Base-by-base conservation (phyloP, 768 basidiomycete species). In the Psilocybe cyanescens region DNA sequence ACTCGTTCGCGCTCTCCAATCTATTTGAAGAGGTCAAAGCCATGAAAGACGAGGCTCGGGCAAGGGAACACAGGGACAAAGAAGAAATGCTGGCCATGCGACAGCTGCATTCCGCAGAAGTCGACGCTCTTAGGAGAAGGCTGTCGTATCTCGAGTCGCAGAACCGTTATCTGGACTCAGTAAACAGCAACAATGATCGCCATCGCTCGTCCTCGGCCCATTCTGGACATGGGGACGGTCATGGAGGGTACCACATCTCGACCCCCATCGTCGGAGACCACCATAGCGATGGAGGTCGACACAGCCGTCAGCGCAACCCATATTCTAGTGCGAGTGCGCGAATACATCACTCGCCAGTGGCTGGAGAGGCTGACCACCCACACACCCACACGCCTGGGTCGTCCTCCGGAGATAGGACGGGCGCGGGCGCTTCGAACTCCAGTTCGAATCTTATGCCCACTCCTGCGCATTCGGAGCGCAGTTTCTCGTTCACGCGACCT, bases 141-240 rank as follows among this genome's bases (percentile, higher is more conserved):
- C 63, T 71, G 2, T 65, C 64, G 0, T 70, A 70, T 44, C 49
- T 71, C 31, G 70, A 71, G 52, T 62, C 65, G n/a, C 64, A 64
- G 52, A 61, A 55, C 24, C 57, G 63, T 6, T 55, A 47, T 46
- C 37, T 30, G n/a, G 64, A 63, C 16, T 30, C 50, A 16, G 35
- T 39, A 19, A 47, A 41, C 16, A 19, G 52, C n/a, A 54, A 7
- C 55, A 24, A 24, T 24, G 51, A 48, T 6, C 55, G 12, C 41
- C 44, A 39, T 16, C 44, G 44, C n/a, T 48, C 52, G 29, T 9
- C 30, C 3, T 57, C 54, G 24, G 24, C 24, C 24, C 24, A 24
- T 24, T 24, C 24, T 28, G 29, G 17, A 16, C 44, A 37, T 55
- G 46, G 9, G 31, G 28, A 17, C 31, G 39, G 52, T n/a, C 44